Percentiles rank a stretch among this genome's conserved stretches.
phyloP scores from a whole-genome alignment of 2,329 filamentous ascomycete species.

The Cercospora beticola region DNA sequence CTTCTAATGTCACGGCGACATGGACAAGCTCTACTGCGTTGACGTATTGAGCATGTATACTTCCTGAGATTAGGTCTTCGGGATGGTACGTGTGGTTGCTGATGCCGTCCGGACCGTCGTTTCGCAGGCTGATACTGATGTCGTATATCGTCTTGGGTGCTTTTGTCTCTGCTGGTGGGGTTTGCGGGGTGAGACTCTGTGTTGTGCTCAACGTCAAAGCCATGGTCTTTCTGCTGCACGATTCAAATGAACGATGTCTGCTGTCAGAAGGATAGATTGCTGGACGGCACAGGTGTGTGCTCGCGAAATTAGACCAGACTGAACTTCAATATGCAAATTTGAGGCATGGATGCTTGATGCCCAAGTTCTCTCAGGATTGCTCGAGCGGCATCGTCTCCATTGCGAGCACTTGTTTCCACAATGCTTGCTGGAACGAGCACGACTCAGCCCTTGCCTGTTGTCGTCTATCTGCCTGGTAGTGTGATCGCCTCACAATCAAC shows the following conservation, averaged over 20 bases:
- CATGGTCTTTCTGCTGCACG: not conserved
- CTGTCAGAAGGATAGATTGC: not conserved
- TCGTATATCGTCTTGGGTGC: not conserved
- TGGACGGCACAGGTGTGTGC: not conserved
- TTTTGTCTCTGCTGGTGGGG: not conserved
- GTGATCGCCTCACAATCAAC: not conserved
- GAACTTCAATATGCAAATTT: not conserved
- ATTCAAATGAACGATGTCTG: not conserved
- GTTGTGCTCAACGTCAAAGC: not conserved
- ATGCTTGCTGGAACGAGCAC: not conserved
- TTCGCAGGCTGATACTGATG: not conserved
- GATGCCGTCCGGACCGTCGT: not conserved
- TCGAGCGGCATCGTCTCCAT: not conserved
- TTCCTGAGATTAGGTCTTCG: conserved; percentile 1
- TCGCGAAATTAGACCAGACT: not conserved
- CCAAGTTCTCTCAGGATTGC: not conserved
- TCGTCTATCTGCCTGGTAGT: not conserved
- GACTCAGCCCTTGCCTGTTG: not conserved
- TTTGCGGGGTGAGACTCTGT: not conserved
- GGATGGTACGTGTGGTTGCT: conserved; percentile 3
- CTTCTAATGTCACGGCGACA: not conserved
- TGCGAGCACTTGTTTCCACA: not conserved
- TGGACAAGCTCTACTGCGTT: not conserved
- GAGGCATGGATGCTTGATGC: not conserved
- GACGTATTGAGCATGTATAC: not conserved